Evolutionary conservation across 768 basidiomycete species (phyloP).

Genomic region (Scleroderma bovista): DNA sequence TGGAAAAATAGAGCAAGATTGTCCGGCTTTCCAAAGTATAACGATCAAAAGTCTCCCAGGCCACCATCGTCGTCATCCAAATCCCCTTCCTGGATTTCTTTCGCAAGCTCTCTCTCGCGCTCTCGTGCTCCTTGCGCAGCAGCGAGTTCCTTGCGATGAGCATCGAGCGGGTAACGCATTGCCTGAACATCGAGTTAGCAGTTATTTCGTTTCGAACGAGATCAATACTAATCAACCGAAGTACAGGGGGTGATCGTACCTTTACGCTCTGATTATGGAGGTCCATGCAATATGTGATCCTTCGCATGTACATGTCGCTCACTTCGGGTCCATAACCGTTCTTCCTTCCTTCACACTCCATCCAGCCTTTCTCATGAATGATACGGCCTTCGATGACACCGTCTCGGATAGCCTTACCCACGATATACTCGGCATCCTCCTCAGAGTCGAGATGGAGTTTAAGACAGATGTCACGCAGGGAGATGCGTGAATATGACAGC

Average conservation of each 20-base stretch:
- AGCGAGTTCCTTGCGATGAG: constrained; percentile 90
- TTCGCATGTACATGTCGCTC: constrained; percentile 75
- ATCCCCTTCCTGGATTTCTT: constrained; percentile 85
- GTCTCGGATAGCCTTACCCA: constrained; percentile 96
- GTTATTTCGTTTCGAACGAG: no score
- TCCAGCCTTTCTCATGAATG: constrained; percentile 94
- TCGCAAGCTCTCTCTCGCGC: constrained; percentile 90
- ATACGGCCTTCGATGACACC: constrained; percentile 90
- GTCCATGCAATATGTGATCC: constrained; percentile 89
- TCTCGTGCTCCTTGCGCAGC: constrained; percentile 87
- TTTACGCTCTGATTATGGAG: constrained; percentile 97
- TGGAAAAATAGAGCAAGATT: no score
- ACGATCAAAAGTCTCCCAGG: constrained; percentile 24
- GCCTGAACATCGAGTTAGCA: constrained; percentile 53
- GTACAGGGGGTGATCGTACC: constrained; percentile 40
- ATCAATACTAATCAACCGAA: no score
- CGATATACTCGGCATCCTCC: constrained; percentile 98
- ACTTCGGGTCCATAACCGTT: constrained; percentile 91
- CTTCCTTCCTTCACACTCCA: constrained; percentile 81
- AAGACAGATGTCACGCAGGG: constrained; percentile 87
- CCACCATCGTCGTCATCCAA: constrained; percentile 72
- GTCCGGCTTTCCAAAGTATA: no score
- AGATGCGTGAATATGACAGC: constrained; percentile 92
- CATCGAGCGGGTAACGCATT: constrained; percentile 97
- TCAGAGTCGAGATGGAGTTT: constrained; percentile 91